Evolutionary conservation across 495 filamentous ascomycete genomes (phyloP).

Genomic region (Penicillium salamii): DNA sequence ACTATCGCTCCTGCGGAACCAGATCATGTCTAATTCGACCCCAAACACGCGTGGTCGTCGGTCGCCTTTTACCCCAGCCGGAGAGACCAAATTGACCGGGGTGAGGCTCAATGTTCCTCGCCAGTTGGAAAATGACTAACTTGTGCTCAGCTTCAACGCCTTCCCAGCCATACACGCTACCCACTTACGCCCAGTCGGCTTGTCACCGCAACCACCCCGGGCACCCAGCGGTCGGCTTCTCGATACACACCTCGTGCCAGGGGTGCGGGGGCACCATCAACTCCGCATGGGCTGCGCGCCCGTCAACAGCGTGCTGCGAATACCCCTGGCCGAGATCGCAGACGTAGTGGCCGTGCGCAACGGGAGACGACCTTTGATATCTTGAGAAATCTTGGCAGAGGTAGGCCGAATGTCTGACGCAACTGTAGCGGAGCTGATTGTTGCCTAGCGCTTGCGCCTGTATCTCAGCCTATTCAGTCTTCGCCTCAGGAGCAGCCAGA

Average conservation of each 20-base stretch:
- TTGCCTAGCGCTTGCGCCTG: conserved; percentile 53
- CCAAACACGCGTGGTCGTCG: conserved; percentile 36
- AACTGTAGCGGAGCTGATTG: neutral
- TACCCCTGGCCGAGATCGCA: conserved; percentile 65
- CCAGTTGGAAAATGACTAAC: neutral
- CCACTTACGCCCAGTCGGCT: conserved; percentile 42
- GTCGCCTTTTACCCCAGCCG: conserved; percentile 29
- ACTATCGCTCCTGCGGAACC: neutral
- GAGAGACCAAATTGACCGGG: conserved; percentile 32
- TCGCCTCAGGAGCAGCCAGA: conserved; percentile 48
- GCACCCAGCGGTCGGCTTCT: conserved; percentile 34
- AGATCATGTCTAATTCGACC: conserved; percentile 29
- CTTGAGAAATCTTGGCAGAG: conserved; percentile 62
- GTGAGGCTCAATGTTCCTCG: conserved; percentile 16
- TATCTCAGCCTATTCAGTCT: conserved; percentile 53
- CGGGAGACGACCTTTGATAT: conserved; percentile 75
- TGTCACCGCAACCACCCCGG: conserved; percentile 31
- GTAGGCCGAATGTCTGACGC: conserved; percentile 18
- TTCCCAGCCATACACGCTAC: conserved; percentile 33
- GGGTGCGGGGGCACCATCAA: conserved; percentile 49
- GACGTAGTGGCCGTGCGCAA: conserved; percentile 63
- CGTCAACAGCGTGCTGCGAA: conserved; percentile 73
- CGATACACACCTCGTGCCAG: conserved; percentile 37
- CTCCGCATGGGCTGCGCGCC: conserved; percentile 70
- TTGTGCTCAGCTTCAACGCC: conserved; percentile 29